Base-by-base conservation (phyloP, 768 basidiomycete species). In the Austroboletus festivus region DNA sequence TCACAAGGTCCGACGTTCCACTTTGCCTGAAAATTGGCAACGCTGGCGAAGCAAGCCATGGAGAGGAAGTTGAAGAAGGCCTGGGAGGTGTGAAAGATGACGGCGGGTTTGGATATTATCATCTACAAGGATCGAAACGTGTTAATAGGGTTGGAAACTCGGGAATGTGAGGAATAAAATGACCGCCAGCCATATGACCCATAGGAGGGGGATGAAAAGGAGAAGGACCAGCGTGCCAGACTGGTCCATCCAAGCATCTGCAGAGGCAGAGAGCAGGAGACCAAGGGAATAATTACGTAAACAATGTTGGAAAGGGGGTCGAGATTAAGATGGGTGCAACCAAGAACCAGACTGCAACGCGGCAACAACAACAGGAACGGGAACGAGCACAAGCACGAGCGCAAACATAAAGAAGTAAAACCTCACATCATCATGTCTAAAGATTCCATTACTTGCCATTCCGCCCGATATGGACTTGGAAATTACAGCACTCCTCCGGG, bases 31-130 rank as follows among this genome's bases (percentile, higher is more conserved):
- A 95, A 97, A 19, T 75, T 72, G 0, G 93, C 93, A 4, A 93
- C 88, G 57, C 87, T 85, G 8, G 89, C 94, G 58, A 91, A 93
- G 62, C 91, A 94, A 40, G 85, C 86, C 82, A 95, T 86, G 12
- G 90, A 82, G 39, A 97, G 77, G 63, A 97, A 96, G 65, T 87
- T 85, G 82, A 95, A 93, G 76, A 97, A 93, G 46, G 82, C 78
- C 73, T 95, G 88, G 3, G 80, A 82, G 24, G 79, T 65, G 64
- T 88, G 82, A 62, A 84, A 83, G 47, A 90, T 75, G 62, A 92
- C 87, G 52, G 83, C 75, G 7, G 87, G 84, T 72, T 90, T 91
- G 20, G 88, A 85, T 39, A 92, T 81, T 57, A 92, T 91, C 87
- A 91, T 89, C 90, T 92, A 56, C 18, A 56, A 47, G 48, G 18